Conservation (phyloP, 257 asterid species). For the Craterostigma plantagineum region DNA sequence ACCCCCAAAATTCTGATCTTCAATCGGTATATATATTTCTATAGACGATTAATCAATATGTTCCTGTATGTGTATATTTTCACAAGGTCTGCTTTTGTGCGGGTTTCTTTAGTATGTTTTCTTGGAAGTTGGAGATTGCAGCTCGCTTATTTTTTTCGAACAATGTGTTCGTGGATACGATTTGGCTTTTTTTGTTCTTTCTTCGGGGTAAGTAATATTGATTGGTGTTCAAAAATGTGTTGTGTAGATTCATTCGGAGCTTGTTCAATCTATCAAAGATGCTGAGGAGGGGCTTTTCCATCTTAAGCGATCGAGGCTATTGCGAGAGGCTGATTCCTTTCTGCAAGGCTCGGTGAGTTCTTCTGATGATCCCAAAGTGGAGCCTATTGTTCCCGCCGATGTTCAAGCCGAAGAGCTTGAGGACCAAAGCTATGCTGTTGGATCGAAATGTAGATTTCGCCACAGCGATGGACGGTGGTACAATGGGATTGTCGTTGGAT, state of each 20-base stretch:
- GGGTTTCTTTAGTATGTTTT: too few species aligned
- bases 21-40: constrained; percentile 30
- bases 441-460: constrained; percentile 91
- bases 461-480: constrained; percentile 86
- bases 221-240: not conserved
- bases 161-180: not conserved
- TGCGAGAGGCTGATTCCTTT: constrained; percentile 49
- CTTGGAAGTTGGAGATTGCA: too few species aligned
- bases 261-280: constrained; percentile 53
- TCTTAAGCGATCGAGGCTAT: constrained; percentile 59
- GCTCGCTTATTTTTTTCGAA: too few species aligned
- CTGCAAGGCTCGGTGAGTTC: constrained; percentile 18
- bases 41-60: constrained; percentile 1
- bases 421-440: constrained; percentile 35
- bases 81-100: not conserved
- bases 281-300: constrained; percentile 85
- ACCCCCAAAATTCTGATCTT: constrained; percentile 57
- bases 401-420: too few species aligned
- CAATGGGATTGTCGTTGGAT: constrained; percentile 49
- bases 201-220: not conserved
- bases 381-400: constrained; percentile 28
- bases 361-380: constrained; percentile 25
- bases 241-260: constrained; percentile 56
- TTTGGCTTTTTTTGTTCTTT: not conserved
- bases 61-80: not conserved